These are phyloP conservation scores for Thraustochytrium striatum DNA, from an alignment of 352 stramenopile species.

Conservation along the genomic window DNA sequence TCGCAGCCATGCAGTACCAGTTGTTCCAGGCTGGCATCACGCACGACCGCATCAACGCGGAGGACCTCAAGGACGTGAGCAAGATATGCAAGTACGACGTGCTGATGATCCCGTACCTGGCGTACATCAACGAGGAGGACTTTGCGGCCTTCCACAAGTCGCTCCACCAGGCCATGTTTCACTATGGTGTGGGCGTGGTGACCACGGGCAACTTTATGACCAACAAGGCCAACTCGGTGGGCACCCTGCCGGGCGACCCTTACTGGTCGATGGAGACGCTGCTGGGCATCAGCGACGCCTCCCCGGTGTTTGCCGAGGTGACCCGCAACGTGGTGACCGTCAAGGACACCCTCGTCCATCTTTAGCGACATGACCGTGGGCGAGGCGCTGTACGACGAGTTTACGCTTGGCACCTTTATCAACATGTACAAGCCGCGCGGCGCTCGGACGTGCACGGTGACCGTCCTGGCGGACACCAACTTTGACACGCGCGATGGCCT, in stretches of 20 bases:
- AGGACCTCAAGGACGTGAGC: background rate
- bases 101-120: conserved; percentile 24
- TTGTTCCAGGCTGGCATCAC: conserved; percentile 31
- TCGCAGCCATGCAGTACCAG: conserved; percentile 22
- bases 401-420: conserved; percentile 21
- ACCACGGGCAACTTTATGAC: conserved; percentile 34
- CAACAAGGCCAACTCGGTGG: background rate
- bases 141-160: conserved; percentile 14
- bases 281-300: conserved; percentile 8
- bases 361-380: background rate
- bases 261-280: conserved; percentile 20
- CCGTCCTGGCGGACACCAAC: background rate
- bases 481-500: background rate
- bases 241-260: conserved; percentile 6
- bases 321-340: background rate
- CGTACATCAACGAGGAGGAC: background rate
- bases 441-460: background rate
- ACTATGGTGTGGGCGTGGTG: conserved; percentile 18
- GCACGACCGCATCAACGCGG: conserved; percentile 8
- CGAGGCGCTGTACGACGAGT: background rate
- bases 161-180: background rate
- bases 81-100: conserved; percentile 14
- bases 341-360: background rate
- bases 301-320: conserved; percentile 15
- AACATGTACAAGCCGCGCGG: conserved; percentile 18